Evolutionary conservation across 1,284 basidiomycete genomes (phyloP), one percentile per base, ranked within the genome.

Genomic region (Takashimella koratensis): DNA sequence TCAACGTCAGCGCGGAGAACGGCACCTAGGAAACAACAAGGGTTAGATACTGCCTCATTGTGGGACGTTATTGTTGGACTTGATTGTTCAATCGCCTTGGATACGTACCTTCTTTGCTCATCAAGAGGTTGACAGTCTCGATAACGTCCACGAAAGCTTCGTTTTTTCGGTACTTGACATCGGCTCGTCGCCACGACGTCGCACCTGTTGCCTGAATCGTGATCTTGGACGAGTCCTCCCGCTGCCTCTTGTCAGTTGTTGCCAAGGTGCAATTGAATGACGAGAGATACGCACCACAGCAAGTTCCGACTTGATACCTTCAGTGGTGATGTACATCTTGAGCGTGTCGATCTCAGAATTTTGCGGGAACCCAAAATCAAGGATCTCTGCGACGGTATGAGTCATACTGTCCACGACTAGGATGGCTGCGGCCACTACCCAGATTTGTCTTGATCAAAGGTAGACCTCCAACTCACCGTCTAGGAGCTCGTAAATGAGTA

Each of bases 281-380:
- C 58, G 42, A 53, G 36, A 19, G 10, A 13, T 1, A 79, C 86
- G 39, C 66, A 93, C 90, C 49, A 89, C 86, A 78, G 65, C 86
- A 80, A 73, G 86, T 78, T 71, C 82, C 2, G 90, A 91, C 62
- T 96, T 88, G 51, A 98, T 86, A 59, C 92, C 92, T 76, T 98
- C 95, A 0, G 94, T 98, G 16, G 95, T 98, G 60, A 98, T 98
- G 74, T 97, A 97, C 66, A 90, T 88, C 78, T 98, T 98, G 44
- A 98, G 80, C 4, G 95, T 96, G 74, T 98, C 94, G 45, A 89
- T 92, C 75, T 99, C 95, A 61, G 92, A 95, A 74, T 97, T 98
- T 75, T 98, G 96, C n/a, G 95, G 95, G 77, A 95, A 98, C 41
- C 96, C 95, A 78, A 98, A 98, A 77, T 99, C 95, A 69, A 91